phyloP scores from a whole-genome alignment of 345 rosid species.

The Eucalyptus globulus region DNA sequence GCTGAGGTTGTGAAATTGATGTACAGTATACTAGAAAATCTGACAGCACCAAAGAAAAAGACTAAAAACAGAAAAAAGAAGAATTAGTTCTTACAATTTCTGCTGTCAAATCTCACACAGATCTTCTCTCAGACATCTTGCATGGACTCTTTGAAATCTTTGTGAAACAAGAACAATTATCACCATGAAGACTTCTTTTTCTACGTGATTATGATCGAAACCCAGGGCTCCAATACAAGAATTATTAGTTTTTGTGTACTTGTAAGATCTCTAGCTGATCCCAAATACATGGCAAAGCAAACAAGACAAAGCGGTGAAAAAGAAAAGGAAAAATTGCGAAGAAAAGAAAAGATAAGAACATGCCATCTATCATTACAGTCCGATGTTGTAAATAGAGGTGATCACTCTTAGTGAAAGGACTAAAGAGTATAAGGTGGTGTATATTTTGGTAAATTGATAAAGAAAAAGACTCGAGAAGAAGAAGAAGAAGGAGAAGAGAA shows the following conservation, averaged over 20 bases:
- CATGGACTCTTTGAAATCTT: background rate
- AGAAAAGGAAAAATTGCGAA: background rate
- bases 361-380: background rate
- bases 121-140: background rate
- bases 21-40: background rate
- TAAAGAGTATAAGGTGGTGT: background rate
- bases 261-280: background rate
- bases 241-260: background rate
- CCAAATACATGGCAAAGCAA: background rate
- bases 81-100: background rate
- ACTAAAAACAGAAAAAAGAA: background rate
- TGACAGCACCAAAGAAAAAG: background rate
- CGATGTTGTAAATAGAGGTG: background rate
- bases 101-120: background rate
- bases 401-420: background rate
- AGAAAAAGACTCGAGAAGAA: background rate
- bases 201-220: background rate
- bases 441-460: background rate
- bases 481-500: background rate
- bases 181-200: background rate
- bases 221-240: background rate
- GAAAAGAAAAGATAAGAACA: background rate
- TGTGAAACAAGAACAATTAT: background rate
- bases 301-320: background rate
- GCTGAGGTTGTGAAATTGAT: background rate